phyloP scores from a whole-genome alignment of 768 basidiomycete genomes.

The Boletus pseudopeckii region DNA sequence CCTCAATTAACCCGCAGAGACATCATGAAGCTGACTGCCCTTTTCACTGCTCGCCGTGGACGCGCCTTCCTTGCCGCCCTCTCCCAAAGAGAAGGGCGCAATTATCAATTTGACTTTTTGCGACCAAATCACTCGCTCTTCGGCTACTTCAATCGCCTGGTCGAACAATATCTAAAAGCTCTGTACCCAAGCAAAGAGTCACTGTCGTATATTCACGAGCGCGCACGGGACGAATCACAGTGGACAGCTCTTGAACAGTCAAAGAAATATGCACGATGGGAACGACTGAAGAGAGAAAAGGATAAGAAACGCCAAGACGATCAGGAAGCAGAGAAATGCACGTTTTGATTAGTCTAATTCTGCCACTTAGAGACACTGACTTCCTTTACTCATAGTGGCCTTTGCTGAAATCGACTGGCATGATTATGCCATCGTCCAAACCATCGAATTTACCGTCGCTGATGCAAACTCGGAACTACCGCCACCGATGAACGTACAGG shows the following conservation, averaged over 20 bases:
- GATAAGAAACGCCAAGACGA: constrained; percentile 87
- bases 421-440: constrained; percentile 97
- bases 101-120: constrained; percentile 98
- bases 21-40: constrained; percentile 92
- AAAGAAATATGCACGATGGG: constrained; percentile 83
- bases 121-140: constrained; percentile 95
- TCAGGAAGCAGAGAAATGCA: constrained; percentile 85
- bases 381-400: constrained; percentile 52
- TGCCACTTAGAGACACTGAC: constrained; percentile 1
- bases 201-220: constrained; percentile 69
- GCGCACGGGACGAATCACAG: constrained; percentile 59
- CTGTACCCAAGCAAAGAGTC: constrained; percentile 77
- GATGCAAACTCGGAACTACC: constrained; percentile 91
- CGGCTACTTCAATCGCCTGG: constrained; percentile 94
- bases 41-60: constrained; percentile 92
- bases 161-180: constrained; percentile 93
- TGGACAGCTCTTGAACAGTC: constrained; percentile 80
- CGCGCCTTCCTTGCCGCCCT: constrained; percentile 81
- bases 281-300: constrained; percentile 75
- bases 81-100: constrained; percentile 85
- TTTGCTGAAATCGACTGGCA: constrained; percentile 99
- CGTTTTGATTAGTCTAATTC: constrained; percentile 29
- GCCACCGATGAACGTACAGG: constrained; percentile 93
- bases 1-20: constrained; percentile 51
- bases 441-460: constrained; percentile 93